phyloP scores from a whole-genome alignment of 768 basidiomycete genomes.

The Hebeloma cylindrosporum region DNA sequence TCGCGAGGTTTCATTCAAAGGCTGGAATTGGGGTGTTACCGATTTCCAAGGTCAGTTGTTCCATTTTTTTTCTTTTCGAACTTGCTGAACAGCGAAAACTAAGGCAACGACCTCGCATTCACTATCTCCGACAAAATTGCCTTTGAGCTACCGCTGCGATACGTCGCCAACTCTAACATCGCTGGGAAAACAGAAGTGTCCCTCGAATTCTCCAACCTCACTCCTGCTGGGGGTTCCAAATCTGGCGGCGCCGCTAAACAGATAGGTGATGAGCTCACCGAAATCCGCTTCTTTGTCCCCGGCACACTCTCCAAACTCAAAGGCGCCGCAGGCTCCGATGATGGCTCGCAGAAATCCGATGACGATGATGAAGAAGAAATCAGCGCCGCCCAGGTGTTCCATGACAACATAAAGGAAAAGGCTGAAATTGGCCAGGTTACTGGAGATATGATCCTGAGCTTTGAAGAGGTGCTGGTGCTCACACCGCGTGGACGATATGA shows the following conservation, averaged over 20 bases:
- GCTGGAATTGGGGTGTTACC: constrained; percentile 98
- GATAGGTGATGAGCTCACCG: constrained; percentile 84
- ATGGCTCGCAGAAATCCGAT: constrained; percentile 71
- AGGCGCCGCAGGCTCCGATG: constrained; percentile 71
- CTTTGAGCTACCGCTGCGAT: constrained; percentile 84
- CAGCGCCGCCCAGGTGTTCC: constrained; percentile 94
- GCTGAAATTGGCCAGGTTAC: constrained; percentile 91
- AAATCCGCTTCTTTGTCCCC: constrained; percentile 96
- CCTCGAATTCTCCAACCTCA: constrained; percentile 77
- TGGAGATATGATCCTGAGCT: constrained; percentile 90
- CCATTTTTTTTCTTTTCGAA: neutral
- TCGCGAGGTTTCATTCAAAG: constrained; percentile 85
- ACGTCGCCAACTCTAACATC: constrained; percentile 96
- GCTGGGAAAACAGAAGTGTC: constrained; percentile 98
- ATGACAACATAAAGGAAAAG: constrained; percentile 93
- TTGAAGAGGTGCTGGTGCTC: constrained; percentile 91
- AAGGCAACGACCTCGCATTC: constrained; percentile 94
- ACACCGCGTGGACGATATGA: constrained; percentile 97
- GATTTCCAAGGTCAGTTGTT: constrained; percentile 81
- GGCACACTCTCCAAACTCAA: constrained; percentile 63
- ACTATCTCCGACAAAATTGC: constrained; percentile 82
- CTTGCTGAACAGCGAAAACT: constrained; percentile 7
- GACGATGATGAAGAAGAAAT: constrained; percentile 76
- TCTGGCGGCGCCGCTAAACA: constrained; percentile 31
- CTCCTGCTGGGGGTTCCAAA: constrained; percentile 35